Evolutionary conservation across 1,284 basidiomycete genomes (phyloP).

Genomic region (Rhodotorula sp.): DNA sequence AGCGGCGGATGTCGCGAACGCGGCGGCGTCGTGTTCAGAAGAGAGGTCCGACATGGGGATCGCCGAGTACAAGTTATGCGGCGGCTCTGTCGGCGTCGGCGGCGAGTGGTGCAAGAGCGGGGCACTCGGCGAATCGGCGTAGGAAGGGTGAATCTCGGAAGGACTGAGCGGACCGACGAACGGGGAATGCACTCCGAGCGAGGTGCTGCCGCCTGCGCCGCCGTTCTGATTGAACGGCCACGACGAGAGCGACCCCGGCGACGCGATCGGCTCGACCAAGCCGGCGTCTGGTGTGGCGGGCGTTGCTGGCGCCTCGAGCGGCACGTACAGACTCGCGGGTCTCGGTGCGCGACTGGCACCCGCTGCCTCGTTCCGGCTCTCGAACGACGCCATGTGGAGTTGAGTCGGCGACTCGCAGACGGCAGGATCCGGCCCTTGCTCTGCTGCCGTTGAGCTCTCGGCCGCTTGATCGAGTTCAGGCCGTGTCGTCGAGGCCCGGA

Average conservation of each 20-base stretch:
- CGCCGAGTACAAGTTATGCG: slow-evolving; percentile 27
- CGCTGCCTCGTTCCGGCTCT: too few species aligned
- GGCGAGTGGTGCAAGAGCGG: slow-evolving; percentile 6
- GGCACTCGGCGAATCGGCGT: slow-evolving; percentile 20
- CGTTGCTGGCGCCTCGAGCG: slow-evolving; percentile 16
- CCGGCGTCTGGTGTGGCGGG: neutral
- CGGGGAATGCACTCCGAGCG: slow-evolving; percentile 5
- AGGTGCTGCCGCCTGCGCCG: neutral
- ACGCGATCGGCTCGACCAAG: neutral
- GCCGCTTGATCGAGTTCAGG: neutral
- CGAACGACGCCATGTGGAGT: neutral
- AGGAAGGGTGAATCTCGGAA: slow-evolving; percentile 37
- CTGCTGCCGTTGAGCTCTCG: neutral
- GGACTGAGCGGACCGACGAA: slow-evolving; percentile 19
- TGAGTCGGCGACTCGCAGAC: neutral
- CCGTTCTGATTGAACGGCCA: slow-evolving; percentile 28
- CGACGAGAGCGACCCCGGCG: slow-evolving; percentile 18
- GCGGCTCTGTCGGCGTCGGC: neutral
- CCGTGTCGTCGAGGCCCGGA: too few species aligned
- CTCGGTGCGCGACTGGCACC: slow-evolving; percentile 15
- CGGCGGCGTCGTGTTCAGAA: neutral
- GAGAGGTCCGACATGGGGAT: slow-evolving; percentile 19
- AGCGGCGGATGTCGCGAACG: slow-evolving; percentile 16
- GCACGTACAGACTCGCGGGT: slow-evolving; percentile 36
- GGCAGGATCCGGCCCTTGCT: neutral